These are phyloP conservation scores for Backusella sp. DNA, from an alignment of 192 early-diverging fungal genomes.

Conservation along the genomic window DNA sequence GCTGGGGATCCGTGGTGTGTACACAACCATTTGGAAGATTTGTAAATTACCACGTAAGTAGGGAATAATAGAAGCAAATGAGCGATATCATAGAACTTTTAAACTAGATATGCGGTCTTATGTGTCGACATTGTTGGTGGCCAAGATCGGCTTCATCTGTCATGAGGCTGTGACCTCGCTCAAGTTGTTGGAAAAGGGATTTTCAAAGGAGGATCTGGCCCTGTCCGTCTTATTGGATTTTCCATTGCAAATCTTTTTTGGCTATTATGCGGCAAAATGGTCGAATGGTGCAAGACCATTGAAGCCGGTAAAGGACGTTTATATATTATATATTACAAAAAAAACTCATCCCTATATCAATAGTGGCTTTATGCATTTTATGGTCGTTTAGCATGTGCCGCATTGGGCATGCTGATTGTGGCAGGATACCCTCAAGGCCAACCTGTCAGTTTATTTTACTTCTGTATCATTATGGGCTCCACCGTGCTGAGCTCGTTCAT, in stretches of 20 bases:
- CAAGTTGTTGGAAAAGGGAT: conserved; percentile 93
- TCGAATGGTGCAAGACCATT: conserved; percentile 82
- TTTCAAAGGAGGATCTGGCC: conserved; percentile 94
- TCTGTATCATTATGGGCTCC: conserved; percentile 73
- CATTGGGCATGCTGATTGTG: conserved; percentile 86
- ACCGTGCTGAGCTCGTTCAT: conserved; percentile 86
- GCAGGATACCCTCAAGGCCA: conserved; percentile 70
- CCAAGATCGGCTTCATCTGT: conserved; percentile 94
- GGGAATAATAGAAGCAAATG: background rate
- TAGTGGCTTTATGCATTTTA: conserved; percentile 91
- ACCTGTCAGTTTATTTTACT: conserved; percentile 64
- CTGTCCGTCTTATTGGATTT: conserved; percentile 93
- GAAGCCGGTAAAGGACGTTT: conserved; percentile 70
- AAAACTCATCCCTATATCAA: too few relatives aligned
- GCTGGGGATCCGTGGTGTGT: conserved; percentile 68
- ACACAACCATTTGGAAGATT: conserved; percentile 87
- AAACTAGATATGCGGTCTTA: conserved; percentile 85
- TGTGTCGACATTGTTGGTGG: conserved; percentile 76
- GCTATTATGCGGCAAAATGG: conserved; percentile 97
- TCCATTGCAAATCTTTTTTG: conserved; percentile 95
- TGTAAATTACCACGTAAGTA: conserved; percentile 69
- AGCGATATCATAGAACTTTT: background rate
- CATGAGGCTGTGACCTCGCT: conserved; percentile 94
- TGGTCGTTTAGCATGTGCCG: conserved; percentile 79
- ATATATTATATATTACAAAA: too few relatives aligned